phyloP scores from a whole-genome alignment of 345 rosid genomes.

The Toxicodendron radicans region DNA sequence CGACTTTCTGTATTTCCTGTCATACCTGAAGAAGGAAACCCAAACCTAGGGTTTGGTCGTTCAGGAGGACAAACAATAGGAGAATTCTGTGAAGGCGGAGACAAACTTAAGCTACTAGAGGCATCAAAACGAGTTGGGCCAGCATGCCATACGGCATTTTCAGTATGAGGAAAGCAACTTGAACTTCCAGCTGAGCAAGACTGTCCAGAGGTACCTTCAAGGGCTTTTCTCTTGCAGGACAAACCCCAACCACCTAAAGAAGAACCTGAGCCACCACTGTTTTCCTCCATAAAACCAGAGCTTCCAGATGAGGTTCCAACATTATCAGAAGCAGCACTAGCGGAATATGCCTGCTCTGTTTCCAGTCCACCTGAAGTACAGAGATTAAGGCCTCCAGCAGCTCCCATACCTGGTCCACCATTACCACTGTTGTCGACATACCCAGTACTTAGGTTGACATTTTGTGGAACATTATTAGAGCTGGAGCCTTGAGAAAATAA shows the following conservation, averaged over 20 bases:
- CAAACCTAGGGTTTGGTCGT: constrained; percentile 47
- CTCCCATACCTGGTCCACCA: constrained; percentile 34
- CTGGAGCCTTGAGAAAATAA: constrained; percentile 51
- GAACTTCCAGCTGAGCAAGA: constrained; percentile 57
- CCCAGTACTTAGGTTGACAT: constrained; percentile 36
- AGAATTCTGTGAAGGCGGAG: constrained; percentile 48
- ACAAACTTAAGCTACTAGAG: constrained; percentile 60
- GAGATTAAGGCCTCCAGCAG: constrained; percentile 27
- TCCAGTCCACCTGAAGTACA: constrained; percentile 34
- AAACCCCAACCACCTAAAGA: constrained; percentile 67
- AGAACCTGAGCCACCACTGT: constrained; percentile 51
- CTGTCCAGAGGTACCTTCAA: constrained; percentile 74
- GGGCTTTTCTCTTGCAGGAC: constrained; percentile 90
- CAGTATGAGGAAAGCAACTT: constrained; percentile 48
- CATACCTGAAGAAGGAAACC: constrained; percentile 46
- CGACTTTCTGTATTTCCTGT: constrained; percentile 36
- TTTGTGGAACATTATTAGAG: constrained; percentile 41
- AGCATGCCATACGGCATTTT: constrained; percentile 41
- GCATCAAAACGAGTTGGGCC: constrained; percentile 43
- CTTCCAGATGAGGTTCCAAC: constrained; percentile 57
- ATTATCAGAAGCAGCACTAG: constrained; percentile 32
- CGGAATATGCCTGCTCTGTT: constrained; percentile 27
- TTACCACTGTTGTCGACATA: constrained; percentile 39
- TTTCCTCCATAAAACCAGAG: constrained; percentile 58
- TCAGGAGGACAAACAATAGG: constrained; percentile 41